Evolutionary conservation across 2,329 filamentous ascomycete genomes (phyloP), one percentile per base, ranked within the genome.

Genomic region (Pseudopithomyces maydicus): DNA sequence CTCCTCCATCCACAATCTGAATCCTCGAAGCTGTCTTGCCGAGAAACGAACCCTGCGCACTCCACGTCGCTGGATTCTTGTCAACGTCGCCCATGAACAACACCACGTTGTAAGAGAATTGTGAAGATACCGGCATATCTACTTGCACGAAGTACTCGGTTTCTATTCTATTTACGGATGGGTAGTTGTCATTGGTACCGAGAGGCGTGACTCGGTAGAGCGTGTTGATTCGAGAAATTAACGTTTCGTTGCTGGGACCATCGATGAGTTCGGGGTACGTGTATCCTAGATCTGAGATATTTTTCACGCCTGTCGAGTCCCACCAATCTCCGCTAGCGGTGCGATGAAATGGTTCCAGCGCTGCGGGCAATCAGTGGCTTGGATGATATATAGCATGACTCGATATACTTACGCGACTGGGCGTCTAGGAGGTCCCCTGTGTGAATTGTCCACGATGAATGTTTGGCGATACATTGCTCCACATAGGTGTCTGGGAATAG

Each of bases 351-450:
- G 63, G 65, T 6, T 48, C 59, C 7, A 67, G 59, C 2, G 51
- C 48, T 55, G 20, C 41, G 32, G 39, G 35, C 15, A 4, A 10
- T 39, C 26, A 23, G 7, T 19, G 35, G 14, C 5, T 3, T 5
- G 12, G n/a, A 38, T 38, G 3, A 17, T 15, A 17, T 6, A 4
- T 14, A 4, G 15, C 17, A 19, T 12, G 17, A 36, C 1, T 17
- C 23, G 3, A 6, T 7, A 39, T 33, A 39, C 67, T 65, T 66
- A 67, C 65, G 73, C 6, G 86, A 86, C 36, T 78, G 76, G 0
- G 79, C 75, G 56, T 84, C 79, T 59, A 87, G 81, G 0, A 32
- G 14, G 11, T 56, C 59, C 3, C 26, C 44, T 2, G 14, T 32
- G 7, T 77, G 62, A 57, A 85, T 82, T 0, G 62, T 64, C 19